Percentiles rank a stretch among this genome's conserved stretches.
Evolutionary conservation across 1,284 basidiomycete species (phyloP).

Genomic region (Pyrrhoderma lamaoense): DNA sequence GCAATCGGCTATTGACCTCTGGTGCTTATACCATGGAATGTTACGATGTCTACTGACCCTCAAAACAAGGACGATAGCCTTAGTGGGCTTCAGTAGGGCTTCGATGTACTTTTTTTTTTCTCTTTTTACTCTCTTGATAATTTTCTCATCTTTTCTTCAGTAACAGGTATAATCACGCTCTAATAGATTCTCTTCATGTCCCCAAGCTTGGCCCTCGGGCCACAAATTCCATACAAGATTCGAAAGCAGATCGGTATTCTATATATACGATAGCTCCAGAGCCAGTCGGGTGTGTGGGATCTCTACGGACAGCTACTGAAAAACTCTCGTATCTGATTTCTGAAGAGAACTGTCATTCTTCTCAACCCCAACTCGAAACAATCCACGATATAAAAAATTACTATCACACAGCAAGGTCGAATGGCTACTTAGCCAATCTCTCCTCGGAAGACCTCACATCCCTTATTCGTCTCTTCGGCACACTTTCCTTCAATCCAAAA

Average conservation of each 20-base stretch:
- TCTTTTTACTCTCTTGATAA: too few relatives aligned
- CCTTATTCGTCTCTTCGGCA: conserved; percentile 38
- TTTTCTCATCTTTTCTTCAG: not conserved
- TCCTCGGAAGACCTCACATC: conserved; percentile 27
- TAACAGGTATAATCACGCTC: not conserved
- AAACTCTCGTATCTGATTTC: conserved; percentile 27
- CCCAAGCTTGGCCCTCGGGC: not conserved
- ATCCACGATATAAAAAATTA: conserved; percentile 29
- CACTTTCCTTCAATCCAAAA: conserved; percentile 30
- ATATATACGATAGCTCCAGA: not conserved
- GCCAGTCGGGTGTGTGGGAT: conserved; percentile 3
- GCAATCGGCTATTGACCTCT: not conserved
- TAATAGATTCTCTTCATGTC: not conserved
- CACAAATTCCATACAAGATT: not conserved
- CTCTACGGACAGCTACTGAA: conserved; percentile 19
- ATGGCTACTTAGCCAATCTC: conserved; percentile 25
- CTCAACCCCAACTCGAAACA: conserved; percentile 23
- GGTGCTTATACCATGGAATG: conserved; percentile 42
- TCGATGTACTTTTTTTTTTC: too few relatives aligned
- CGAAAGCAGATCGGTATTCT: not conserved
- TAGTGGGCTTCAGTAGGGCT: conserved; percentile 19
- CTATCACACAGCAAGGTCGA: conserved; percentile 28
- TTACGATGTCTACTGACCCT: conserved; percentile 40
- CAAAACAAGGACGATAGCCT: conserved; percentile 25
- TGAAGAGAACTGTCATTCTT: conserved; percentile 20